Percentiles rank a stretch among this genome's conserved stretches.
These are phyloP conservation scores for Sicyos baderoa DNA, from an alignment of 306 rosid genomes.

Conservation along the genomic window DNA sequence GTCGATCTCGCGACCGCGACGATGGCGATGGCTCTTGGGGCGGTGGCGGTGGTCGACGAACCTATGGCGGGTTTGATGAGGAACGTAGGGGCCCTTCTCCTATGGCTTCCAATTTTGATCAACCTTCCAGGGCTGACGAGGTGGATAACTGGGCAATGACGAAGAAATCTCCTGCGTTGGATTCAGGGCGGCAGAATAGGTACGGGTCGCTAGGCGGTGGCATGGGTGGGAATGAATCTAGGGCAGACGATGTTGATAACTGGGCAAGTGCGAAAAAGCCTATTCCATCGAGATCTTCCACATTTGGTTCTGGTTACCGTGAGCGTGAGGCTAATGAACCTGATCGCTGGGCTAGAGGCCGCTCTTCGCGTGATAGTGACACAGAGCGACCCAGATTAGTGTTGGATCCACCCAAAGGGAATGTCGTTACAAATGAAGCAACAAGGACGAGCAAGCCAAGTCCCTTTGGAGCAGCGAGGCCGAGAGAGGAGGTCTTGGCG, in stretches of 20 bases:
- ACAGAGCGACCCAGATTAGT: constrained; percentile 68
- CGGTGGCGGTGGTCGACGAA: constrained; percentile 41
- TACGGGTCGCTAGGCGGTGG: constrained; percentile 48
- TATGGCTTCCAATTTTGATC: constrained; percentile 90
- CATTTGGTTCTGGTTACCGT: constrained; percentile 63
- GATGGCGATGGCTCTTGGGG: constrained; percentile 78
- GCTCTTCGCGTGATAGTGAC: constrained; percentile 31
- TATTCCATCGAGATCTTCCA: constrained; percentile 49
- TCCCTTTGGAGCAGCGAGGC: constrained; percentile 86
- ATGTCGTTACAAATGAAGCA: constrained; percentile 32
- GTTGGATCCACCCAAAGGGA: constrained; percentile 58
- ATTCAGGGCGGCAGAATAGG: constrained; percentile 65
- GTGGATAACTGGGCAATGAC: constrained; percentile 73
- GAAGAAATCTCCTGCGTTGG: constrained; percentile 55
- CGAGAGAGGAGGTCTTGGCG: constrained; percentile 88
- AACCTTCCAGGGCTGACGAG: constrained; percentile 94
- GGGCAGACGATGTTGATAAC: constrained; percentile 77
- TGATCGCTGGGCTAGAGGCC: constrained; percentile 66
- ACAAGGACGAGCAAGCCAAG: constrained; percentile 52
- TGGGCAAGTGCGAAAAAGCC: constrained; percentile 66
- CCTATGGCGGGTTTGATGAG: constrained; percentile 82
- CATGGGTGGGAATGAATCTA: constrained; percentile 30
- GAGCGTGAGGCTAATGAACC: constrained; percentile 55
- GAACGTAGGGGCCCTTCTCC: constrained; percentile 57
- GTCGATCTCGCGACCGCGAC: constrained; percentile 53